Percentiles rank a stretch among this genome's conserved stretches.
Conservation (phyloP, 2,329 filamentous ascomycete genomes). For the Byssoonygena ceratinophila region DNA sequence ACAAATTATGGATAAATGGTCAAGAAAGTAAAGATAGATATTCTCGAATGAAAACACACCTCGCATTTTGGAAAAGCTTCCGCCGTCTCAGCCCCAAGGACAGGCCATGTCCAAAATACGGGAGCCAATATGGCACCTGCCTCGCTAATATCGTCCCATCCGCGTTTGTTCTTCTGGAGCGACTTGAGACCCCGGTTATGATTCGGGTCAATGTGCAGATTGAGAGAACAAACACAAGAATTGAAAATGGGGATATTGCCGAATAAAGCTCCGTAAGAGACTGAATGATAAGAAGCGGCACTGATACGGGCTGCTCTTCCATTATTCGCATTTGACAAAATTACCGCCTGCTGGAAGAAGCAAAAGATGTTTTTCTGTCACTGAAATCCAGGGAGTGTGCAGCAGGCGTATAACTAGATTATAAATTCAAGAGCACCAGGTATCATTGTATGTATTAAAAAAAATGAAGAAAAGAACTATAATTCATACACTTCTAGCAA, state of each 20-base stretch:
- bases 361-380: no score
- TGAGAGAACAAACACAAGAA: conserved; percentile 24
- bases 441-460: no score
- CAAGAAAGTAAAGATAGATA: no score
- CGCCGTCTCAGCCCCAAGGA: conserved; percentile 39
- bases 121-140: conserved; percentile 50
- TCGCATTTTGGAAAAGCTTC: conserved; percentile 35
- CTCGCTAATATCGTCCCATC: conserved; percentile 34
- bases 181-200: conserved; percentile 28
- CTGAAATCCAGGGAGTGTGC: no score
- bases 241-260: conserved; percentile 19
- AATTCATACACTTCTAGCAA: no score
- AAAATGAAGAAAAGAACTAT: no score
- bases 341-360: no score
- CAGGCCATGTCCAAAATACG: conserved; percentile 46
- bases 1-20: no score
- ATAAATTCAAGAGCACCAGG: no score
- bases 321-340: no score
- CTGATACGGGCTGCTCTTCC: conserved; percentile 1
- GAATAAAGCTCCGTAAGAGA: conserved; percentile 1
- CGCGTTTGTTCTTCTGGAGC: conserved; percentile 18
- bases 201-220: conserved; percentile 33
- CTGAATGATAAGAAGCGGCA: conserved; percentile 8
- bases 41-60: conserved; percentile 31
- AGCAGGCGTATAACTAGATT: no score